Evolutionary conservation across 257 asterid genomes (phyloP).

Genomic region (Nicotiana obtusifolia): DNA sequence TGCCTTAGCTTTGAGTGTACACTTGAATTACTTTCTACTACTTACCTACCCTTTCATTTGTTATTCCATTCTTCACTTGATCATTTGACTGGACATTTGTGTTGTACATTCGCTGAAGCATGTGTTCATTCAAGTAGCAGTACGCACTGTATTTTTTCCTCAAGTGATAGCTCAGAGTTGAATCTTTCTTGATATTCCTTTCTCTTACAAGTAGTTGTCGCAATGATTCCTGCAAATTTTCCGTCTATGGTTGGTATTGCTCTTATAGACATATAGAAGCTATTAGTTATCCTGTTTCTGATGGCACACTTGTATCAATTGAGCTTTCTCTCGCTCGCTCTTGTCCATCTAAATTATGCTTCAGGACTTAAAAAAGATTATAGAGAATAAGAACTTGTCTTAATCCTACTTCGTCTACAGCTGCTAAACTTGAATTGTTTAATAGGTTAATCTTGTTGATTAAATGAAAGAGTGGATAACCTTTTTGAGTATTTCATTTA

Average conservation of each 20-base stretch:
- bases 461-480: no score
- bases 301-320: neutral
- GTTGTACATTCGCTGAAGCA: neutral
- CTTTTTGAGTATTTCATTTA: no score
- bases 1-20: neutral
- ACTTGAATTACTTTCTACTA: neutral
- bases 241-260: no score
- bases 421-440: no score
- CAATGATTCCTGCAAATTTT: no score
- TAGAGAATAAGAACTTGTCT: neutral
- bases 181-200: no score
- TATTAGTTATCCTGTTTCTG: neutral
- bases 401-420: neutral
- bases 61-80: neutral
- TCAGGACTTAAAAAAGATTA: neutral
- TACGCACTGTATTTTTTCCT: neutral
- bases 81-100: neutral
- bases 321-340: neutral
- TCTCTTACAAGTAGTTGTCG: no score
- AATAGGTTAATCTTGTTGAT: no score
- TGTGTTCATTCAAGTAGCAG: neutral
- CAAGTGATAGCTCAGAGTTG: neutral
- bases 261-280: no score
- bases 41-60: neutral
- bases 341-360: neutral